Percentiles rank a stretch among this genome's conserved stretches.
Evolutionary conservation across 1,284 basidiomycete species (phyloP).

Genomic region (Marasmius fiardii): DNA sequence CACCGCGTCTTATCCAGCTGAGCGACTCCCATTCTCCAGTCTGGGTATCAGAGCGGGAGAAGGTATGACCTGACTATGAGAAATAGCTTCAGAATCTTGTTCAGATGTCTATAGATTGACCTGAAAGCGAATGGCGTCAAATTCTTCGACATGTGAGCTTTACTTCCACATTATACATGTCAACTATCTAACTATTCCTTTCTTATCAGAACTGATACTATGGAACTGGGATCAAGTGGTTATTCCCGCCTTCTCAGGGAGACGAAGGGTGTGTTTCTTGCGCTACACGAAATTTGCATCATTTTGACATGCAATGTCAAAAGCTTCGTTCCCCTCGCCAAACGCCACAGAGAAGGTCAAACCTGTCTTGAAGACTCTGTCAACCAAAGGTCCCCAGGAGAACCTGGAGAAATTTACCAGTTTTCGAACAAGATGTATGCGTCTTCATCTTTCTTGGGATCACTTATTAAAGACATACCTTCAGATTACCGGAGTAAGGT

Average conservation of each 20-base stretch:
- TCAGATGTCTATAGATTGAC: slow-evolving; percentile 51
- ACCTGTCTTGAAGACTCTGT: slow-evolving; percentile 62
- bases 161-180: slow-evolving; percentile 7
- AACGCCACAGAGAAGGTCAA: slow-evolving; percentile 57
- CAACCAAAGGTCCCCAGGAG: slow-evolving; percentile 61
- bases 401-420: slow-evolving; percentile 74
- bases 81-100: slow-evolving; percentile 7
- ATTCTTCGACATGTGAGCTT: slow-evolving; percentile 83
- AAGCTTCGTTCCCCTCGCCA: slow-evolving; percentile 54
- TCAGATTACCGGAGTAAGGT: slow-evolving; percentile 80
- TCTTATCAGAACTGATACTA: slow-evolving; percentile 68
- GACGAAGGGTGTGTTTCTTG: slow-evolving; percentile 6
- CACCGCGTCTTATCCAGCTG: slow-evolving; percentile 72
- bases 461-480: slow-evolving; percentile 27
- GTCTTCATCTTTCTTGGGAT: slow-evolving; percentile 30
- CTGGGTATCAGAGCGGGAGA: slow-evolving; percentile 83
- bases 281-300: slow-evolving; percentile 9
- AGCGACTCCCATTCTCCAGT: slow-evolving; percentile 59
- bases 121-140: slow-evolving; percentile 71
- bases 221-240: slow-evolving; percentile 52
- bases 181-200: slow-evolving; percentile 18
- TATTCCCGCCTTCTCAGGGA: slow-evolving; percentile 23
- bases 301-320: slow-evolving; percentile 14
- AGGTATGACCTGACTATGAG: slow-evolving; percentile 39
- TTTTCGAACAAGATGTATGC: slow-evolving; percentile 69